Conservation (phyloP, 106 monocot genomes). For the Phalaenopsis equestris region DNA sequence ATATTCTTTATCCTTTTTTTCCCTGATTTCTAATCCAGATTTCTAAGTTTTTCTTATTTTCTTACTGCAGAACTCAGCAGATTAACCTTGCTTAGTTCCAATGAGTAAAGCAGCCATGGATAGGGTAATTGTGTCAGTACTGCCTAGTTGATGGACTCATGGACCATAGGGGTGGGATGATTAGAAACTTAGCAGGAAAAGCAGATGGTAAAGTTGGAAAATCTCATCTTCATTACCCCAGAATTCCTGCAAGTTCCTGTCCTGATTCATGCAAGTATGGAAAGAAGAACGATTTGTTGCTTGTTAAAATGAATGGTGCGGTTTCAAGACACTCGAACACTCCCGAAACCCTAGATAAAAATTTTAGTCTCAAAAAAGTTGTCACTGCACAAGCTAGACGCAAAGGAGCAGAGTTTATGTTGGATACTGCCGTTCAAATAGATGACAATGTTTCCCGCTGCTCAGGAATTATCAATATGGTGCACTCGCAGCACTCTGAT, state of each 20-base stretch:
- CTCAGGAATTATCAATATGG: background rate
- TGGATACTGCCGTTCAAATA: constrained; percentile 3
- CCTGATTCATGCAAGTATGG: constrained; percentile 81
- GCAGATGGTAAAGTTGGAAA: background rate
- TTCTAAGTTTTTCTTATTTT: background rate
- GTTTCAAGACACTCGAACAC: constrained; percentile 18
- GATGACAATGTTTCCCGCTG: background rate
- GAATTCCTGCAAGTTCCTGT: constrained; percentile 46
- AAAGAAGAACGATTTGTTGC: background rate
- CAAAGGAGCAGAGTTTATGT: constrained; percentile 12
- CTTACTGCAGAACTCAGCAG: background rate
- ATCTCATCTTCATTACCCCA: constrained; percentile 29
- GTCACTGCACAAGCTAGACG: constrained; percentile 4
- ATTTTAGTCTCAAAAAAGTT: constrained; percentile 7
- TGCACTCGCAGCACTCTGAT: constrained; percentile 7
- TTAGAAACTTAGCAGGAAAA: background rate
- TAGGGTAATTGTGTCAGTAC: background rate
- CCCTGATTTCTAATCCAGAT: background rate
- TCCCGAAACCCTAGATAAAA: constrained; percentile 2
- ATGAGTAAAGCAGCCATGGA: background rate
- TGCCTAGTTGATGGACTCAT: background rate
- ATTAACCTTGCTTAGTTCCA: background rate
- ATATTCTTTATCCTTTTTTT: background rate
- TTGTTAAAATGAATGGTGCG: too few species aligned
- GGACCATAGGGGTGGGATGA: background rate